Percentiles rank a stretch among this genome's conserved stretches.
phyloP scores from a whole-genome alignment of 306 rosid genomes.

The Ormosia semicastrata region DNA sequence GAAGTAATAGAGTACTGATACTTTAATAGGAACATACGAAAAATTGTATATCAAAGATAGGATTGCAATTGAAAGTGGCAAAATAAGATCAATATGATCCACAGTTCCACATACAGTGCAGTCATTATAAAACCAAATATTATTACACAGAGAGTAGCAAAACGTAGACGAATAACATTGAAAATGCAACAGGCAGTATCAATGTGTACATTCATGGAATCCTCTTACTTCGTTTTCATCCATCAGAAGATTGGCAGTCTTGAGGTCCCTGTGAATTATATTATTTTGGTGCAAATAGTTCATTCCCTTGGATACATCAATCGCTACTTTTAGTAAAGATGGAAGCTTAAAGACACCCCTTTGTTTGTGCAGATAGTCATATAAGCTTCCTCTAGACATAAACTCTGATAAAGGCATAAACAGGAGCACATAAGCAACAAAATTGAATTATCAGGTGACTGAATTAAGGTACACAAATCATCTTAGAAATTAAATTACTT shows the following conservation, averaged over 20 bases:
- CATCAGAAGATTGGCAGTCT: constrained; percentile 99
- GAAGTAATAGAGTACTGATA: background rate
- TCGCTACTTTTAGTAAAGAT: constrained; percentile 88
- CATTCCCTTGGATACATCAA: constrained; percentile 96
- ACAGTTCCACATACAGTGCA: background rate
- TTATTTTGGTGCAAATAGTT: constrained; percentile 96
- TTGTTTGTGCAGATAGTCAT: constrained; percentile 95
- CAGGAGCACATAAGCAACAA: constrained; percentile 38
- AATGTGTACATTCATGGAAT: constrained; percentile 30
- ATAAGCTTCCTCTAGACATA: constrained; percentile 93
- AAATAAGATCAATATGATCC: constrained; percentile 7
- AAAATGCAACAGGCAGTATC: constrained; percentile 25
- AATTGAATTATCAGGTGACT: constrained; percentile 26
- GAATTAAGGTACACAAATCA: constrained; percentile 31
- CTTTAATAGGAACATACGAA: background rate
- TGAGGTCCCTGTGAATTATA: constrained; percentile 98
- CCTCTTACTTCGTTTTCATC: constrained; percentile 91
- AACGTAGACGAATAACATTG: constrained; percentile 17
- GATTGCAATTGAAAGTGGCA: constrained; percentile 23
- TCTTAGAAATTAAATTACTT: constrained; percentile 23
- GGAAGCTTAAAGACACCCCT: constrained; percentile 89
- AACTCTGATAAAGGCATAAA: constrained; percentile 71
- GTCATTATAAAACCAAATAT: constrained; percentile 16
- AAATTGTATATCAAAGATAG: background rate
- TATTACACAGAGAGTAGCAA: background rate